Evolutionary conservation across 768 basidiomycete genomes (phyloP).

Genomic region (Saitozyma sp.): DNA sequence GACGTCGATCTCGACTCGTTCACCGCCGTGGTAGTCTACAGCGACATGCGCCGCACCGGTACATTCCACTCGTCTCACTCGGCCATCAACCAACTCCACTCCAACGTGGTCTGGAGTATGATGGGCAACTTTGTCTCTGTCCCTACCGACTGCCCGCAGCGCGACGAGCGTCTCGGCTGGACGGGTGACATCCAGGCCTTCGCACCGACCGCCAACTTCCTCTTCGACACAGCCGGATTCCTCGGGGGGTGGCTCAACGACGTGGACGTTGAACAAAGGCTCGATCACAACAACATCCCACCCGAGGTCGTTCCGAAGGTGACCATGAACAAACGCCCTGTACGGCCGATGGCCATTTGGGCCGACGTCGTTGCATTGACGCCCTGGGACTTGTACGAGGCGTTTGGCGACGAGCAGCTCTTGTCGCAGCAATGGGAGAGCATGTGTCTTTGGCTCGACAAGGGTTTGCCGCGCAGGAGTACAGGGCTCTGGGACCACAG

Average conservation of each 20-base stretch:
- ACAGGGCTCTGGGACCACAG: constrained; percentile 28
- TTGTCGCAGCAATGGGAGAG: constrained; percentile 37
- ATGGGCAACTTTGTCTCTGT: constrained; percentile 40
- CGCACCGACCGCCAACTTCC: constrained; percentile 39
- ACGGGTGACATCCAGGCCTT: constrained; percentile 51
- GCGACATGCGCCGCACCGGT: constrained; percentile 37
- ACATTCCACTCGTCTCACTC: constrained; percentile 37
- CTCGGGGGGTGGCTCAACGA: constrained; percentile 44
- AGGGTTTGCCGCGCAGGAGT: constrained; percentile 28
- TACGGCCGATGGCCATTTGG: constrained; percentile 23
- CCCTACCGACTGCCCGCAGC: constrained; percentile 51
- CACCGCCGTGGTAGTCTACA: constrained; percentile 32
- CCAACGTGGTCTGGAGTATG: constrained; percentile 40
- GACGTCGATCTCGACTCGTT: constrained; percentile 16
- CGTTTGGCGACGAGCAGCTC: constrained; percentile 31
- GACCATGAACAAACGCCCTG: constrained; percentile 1
- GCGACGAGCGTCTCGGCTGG: constrained; percentile 51
- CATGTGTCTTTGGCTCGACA: constrained; percentile 39
- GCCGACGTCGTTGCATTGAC: constrained; percentile 40
- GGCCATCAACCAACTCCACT: constrained; percentile 34
- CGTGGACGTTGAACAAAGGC: constrained; percentile 30
- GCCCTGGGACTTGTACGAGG: constrained; percentile 33
- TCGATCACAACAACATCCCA: constrained; percentile 20
- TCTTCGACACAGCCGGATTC: constrained; percentile 37
- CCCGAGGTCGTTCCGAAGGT: constrained; percentile 37